Conservation (phyloP, 176 grass and related monocot species). For the Microstegium vimineum region DNA sequence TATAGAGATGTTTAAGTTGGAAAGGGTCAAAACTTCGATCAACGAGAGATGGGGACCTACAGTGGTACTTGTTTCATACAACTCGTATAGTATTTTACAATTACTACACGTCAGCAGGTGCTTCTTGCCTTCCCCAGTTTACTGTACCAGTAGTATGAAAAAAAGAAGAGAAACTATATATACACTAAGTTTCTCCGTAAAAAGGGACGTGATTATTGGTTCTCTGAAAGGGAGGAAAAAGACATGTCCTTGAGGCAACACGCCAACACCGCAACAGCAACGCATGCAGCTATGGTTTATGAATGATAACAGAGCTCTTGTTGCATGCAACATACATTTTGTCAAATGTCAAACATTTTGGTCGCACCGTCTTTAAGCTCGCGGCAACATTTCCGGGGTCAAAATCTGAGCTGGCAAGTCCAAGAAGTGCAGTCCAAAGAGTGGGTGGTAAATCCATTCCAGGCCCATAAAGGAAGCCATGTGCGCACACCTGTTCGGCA, state of each 20-base stretch:
- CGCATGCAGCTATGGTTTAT: background rate
- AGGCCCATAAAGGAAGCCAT: slow-evolving; percentile 5
- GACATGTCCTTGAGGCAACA: background rate
- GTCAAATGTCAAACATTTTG: background rate
- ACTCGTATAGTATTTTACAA: background rate
- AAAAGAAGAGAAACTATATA: background rate
- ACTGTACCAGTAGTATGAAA: background rate
- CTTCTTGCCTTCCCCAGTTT: background rate
- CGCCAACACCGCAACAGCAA: background rate
- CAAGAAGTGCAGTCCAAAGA: background rate
- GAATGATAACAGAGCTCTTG: background rate
- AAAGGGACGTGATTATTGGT: background rate
- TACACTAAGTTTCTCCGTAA: background rate
- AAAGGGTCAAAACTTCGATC: background rate
- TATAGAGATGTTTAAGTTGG: background rate
- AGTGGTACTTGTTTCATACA: background rate
- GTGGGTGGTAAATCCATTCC: background rate
- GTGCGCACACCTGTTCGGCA: slow-evolving; percentile 24
- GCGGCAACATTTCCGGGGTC: background rate
- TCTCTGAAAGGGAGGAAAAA: background rate
- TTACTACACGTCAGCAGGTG: background rate
- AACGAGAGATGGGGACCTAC: background rate
- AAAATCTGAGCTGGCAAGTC: background rate
- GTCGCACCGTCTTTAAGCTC: background rate
- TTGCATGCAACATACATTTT: background rate